Conservation (phyloP, 208 protist genomes). For the Acanthamoeba sp. region DNA sequence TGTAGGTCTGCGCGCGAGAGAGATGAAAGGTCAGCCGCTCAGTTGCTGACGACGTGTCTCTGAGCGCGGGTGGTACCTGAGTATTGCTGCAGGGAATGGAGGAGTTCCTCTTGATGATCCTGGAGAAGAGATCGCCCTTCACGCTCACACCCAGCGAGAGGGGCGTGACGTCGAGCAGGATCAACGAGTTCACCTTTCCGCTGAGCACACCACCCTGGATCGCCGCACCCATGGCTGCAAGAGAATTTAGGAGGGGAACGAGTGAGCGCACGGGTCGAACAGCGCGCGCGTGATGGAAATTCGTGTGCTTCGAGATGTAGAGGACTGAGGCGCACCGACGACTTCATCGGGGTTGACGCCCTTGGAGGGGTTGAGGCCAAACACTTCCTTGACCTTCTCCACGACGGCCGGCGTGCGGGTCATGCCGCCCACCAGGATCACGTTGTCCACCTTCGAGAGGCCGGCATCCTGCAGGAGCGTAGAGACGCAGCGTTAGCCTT, state of each 20-base stretch:
- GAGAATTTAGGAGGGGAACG: too few species aligned
- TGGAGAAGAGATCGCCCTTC: conserved; percentile 81
- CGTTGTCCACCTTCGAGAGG: conserved; percentile 94
- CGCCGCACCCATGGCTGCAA: conserved; percentile 83
- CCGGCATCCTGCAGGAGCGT: conserved; percentile 90
- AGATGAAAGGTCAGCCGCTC: not conserved
- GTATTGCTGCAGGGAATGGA: conserved; percentile 81
- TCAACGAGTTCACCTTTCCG: conserved; percentile 49
- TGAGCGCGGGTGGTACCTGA: too few species aligned
- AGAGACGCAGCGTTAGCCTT: too few species aligned
- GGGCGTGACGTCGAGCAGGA: conserved; percentile 88
- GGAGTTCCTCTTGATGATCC: conserved; percentile 87
- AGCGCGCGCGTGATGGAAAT: too few species aligned
- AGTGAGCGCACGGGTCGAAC: too few species aligned
- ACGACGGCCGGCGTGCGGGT: conserved; percentile 97
- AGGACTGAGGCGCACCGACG: too few species aligned
- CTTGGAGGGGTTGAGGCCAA: conserved; percentile 96
- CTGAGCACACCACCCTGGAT: conserved; percentile 81
- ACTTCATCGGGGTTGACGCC: conserved; percentile 99
- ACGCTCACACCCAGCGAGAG: conserved; percentile 87
- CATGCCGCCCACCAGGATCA: conserved; percentile 98
- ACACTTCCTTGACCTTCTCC: conserved; percentile 93
- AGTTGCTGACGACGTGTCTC: too few species aligned
- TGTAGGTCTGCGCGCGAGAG: conserved; percentile 69
- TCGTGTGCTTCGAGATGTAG: too few species aligned